Percentiles rank a stretch among this genome's conserved stretches.
phyloP scores from a whole-genome alignment of 495 filamentous ascomycete species.

The Rusavskia elegans region DNA sequence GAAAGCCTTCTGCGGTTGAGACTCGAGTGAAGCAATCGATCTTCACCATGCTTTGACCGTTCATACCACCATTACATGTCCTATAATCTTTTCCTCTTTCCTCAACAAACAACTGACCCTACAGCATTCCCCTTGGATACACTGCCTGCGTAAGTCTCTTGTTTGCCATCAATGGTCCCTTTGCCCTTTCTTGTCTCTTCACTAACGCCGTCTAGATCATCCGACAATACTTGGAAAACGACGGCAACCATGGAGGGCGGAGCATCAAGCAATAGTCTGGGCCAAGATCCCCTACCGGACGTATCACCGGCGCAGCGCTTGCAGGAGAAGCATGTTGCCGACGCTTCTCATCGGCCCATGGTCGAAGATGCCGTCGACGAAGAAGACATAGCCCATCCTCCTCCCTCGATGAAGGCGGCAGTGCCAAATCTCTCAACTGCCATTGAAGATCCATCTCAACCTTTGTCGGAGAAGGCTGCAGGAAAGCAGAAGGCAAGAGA shows the following conservation, averaged over 20 bases:
- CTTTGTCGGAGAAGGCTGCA: constrained; percentile 38
- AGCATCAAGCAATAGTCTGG: constrained; percentile 21
- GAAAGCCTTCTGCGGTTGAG: too few species aligned
- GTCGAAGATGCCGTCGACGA: constrained; percentile 72
- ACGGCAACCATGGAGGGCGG: constrained; percentile 30
- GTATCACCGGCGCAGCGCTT: constrained; percentile 53
- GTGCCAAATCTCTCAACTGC: not conserved
- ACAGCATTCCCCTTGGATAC: too few species aligned
- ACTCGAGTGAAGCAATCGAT: too few species aligned
- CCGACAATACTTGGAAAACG: not conserved
- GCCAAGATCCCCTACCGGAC: constrained; percentile 17
- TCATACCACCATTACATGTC: too few species aligned
- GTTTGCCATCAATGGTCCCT: too few species aligned
- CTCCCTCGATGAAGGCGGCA: constrained; percentile 21
- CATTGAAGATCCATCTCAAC: constrained; percentile 1
- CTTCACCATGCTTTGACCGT: too few species aligned
- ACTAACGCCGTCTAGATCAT: not conserved
- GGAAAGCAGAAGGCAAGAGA: constrained; percentile 42
- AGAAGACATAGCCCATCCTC: constrained; percentile 50
- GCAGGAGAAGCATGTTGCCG: constrained; percentile 55
- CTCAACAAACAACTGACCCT: too few species aligned
- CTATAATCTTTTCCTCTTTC: too few species aligned
- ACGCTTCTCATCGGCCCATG: constrained; percentile 48
- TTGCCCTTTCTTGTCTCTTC: too few species aligned
- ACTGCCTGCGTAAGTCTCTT: too few species aligned